A percentile compares a stretch with the other conserved stretches of the same genome.
Evolutionary conservation across 352 stramenopile species (phyloP).

Genomic region (Peronospora tabacina): DNA sequence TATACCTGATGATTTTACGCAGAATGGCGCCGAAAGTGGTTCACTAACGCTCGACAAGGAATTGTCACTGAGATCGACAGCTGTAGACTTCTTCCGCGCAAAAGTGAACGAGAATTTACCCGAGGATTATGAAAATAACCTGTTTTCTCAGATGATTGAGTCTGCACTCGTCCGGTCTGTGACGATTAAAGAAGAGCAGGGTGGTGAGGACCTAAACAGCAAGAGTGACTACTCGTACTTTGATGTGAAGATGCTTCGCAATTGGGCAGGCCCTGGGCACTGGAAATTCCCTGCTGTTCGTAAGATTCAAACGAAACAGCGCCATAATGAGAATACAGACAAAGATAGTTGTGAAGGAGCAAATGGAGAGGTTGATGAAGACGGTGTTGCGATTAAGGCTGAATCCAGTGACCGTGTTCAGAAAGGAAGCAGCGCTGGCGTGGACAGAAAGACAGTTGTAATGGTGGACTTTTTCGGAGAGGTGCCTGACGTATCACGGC

Average conservation of each 20-base stretch:
- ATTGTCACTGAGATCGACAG: slow-evolving; percentile 28
- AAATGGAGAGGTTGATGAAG: slow-evolving; percentile 28
- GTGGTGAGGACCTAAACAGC: slow-evolving; percentile 31
- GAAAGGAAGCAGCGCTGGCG: slow-evolving; percentile 19
- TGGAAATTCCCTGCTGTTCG: slow-evolving; percentile 63
- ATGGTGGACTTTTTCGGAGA: slow-evolving; percentile 57
- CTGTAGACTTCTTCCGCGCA: slow-evolving; percentile 56
- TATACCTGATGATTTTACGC: slow-evolving; percentile 5
- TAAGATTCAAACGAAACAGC: slow-evolving; percentile 38
- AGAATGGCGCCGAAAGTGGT: slow-evolving; percentile 14
- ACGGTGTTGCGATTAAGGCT: slow-evolving; percentile 23
- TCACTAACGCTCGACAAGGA: slow-evolving; percentile 20
- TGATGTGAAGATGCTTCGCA: slow-evolving; percentile 74
- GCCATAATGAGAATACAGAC: slow-evolving; percentile 16
- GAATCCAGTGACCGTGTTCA: slow-evolving; percentile 16
- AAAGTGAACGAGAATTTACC: slow-evolving; percentile 36
- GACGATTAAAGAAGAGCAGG: slow-evolving; percentile 34
- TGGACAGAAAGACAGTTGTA: slow-evolving; percentile 38
- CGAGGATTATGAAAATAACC: slow-evolving; percentile 43
- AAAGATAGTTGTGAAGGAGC: slow-evolving; percentile 26
- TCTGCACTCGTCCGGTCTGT: slow-evolving; percentile 58
- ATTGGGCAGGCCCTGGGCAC: slow-evolving; percentile 67
- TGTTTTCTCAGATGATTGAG: slow-evolving; percentile 69
- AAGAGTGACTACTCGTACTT: slow-evolving; percentile 79
- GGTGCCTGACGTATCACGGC: slow-evolving; percentile 33